Conservation (phyloP, 352 stramenopile species). For the Phytopythium delawarense region DNA sequence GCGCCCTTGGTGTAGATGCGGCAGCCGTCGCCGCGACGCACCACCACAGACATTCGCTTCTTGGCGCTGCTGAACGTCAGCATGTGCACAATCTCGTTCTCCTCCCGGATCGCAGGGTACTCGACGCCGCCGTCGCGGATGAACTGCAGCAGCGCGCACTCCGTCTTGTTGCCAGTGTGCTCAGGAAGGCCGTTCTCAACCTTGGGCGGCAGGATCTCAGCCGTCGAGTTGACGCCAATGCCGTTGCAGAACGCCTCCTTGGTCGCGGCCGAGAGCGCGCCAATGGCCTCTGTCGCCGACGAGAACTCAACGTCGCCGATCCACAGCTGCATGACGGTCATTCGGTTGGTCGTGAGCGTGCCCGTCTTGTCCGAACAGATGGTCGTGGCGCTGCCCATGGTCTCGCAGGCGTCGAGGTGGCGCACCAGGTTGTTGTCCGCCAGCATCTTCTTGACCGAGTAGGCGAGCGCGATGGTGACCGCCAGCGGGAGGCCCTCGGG, state of each 20-base stretch:
- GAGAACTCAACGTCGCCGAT: slow-evolving; percentile 60
- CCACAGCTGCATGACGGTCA: slow-evolving; percentile 94
- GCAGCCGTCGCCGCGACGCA: slow-evolving; percentile 35
- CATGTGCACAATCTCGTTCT: slow-evolving; percentile 66
- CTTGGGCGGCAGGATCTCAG: slow-evolving; percentile 61
- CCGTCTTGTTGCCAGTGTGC: slow-evolving; percentile 82
- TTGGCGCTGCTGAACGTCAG: slow-evolving; percentile 82
- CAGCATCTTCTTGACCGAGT: slow-evolving; percentile 90
- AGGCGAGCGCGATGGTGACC: slow-evolving; percentile 95
- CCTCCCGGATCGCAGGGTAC: slow-evolving; percentile 42
- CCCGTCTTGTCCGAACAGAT: slow-evolving; percentile 98
- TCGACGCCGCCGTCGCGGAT: slow-evolving; percentile 67
- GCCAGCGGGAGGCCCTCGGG: slow-evolving; percentile 96
- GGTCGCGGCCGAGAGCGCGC: slow-evolving; percentile 57
- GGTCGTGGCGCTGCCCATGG: slow-evolving; percentile 92
- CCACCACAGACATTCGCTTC: slow-evolving; percentile 80
- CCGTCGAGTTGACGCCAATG: slow-evolving; percentile 70
- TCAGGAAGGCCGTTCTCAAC: slow-evolving; percentile 46
- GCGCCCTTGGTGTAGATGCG: slow-evolving; percentile 78
- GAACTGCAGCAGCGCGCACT: slow-evolving; percentile 72
- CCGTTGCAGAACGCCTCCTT: slow-evolving; percentile 69
- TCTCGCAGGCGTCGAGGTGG: slow-evolving; percentile 88
- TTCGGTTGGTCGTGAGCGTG: slow-evolving; percentile 96
- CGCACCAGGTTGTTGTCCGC: slow-evolving; percentile 87
- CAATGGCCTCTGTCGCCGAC: slow-evolving; percentile 34